Percentiles rank a stretch among this genome's conserved stretches.
Evolutionary conservation across 2,329 filamentous ascomycete species (phyloP).

Genomic region (Fusarium neocosmosporiellum): DNA sequence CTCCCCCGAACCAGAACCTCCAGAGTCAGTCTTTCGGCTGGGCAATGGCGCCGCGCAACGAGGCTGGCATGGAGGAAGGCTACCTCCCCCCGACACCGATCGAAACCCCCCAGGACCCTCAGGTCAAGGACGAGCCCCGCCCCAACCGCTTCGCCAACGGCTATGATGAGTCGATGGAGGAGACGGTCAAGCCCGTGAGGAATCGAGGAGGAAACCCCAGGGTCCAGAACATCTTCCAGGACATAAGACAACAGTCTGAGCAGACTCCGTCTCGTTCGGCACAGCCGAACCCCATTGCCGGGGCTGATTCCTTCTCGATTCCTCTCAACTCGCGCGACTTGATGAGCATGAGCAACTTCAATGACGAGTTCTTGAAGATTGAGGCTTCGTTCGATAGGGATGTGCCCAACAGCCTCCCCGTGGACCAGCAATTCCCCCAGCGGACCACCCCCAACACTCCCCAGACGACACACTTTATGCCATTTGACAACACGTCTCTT

Average conservation of each 20-base stretch:
- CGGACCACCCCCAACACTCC: constrained; percentile 64
- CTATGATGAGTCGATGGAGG: constrained; percentile 75
- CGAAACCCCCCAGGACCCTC: constrained; percentile 69
- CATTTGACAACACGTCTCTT: constrained; percentile 48
- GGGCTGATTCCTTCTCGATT: constrained; percentile 58
- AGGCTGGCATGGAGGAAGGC: constrained; percentile 51
- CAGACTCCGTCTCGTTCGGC: constrained; percentile 66
- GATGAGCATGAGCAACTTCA: constrained; percentile 63
- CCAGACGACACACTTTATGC: constrained; percentile 55
- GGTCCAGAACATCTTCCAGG: constrained; percentile 64
- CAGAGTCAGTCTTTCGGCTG: constrained; percentile 60
- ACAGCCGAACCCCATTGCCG: constrained; percentile 61
- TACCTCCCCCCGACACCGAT: constrained; percentile 76
- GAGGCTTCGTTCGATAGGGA: constrained; percentile 49
- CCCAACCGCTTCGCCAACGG: constrained; percentile 67
- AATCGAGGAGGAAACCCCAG: constrained; percentile 56
- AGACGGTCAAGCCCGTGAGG: constrained; percentile 69
- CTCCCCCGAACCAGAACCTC: constrained; percentile 70
- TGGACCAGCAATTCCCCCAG: constrained; percentile 59
- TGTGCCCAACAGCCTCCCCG: constrained; percentile 52
- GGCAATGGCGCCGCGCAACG: constrained; percentile 18
- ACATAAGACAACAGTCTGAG: constrained; percentile 52
- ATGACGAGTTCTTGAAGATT: constrained; percentile 57
- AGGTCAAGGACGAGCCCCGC: constrained; percentile 54
- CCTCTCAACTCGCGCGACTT: constrained; percentile 67